A percentile compares a stretch with the other conserved stretches of the same genome.
Conservation (phyloP, 345 rosid genomes). For the Firmiana major region DNA sequence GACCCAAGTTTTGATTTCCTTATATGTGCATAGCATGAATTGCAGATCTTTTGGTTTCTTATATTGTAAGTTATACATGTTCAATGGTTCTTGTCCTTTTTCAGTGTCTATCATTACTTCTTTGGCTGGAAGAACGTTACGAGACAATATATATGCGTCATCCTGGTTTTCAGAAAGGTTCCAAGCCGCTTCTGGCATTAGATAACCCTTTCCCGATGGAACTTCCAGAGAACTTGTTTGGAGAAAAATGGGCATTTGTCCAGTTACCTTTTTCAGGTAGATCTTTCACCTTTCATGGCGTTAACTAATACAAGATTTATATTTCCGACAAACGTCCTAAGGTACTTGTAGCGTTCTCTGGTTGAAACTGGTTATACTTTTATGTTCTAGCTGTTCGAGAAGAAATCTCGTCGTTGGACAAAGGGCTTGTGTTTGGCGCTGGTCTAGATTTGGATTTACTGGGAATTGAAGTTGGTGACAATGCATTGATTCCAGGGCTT, state of each 20-base stretch:
- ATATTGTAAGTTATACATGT: background rate
- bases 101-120: slow-evolving; percentile 78
- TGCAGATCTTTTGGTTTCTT: background rate
- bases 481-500: slow-evolving; percentile 82
- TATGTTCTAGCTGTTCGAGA: slow-evolving; percentile 54
- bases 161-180: slow-evolving; percentile 92
- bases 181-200: slow-evolving; percentile 69
- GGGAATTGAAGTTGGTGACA: slow-evolving; percentile 75
- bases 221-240: slow-evolving; percentile 81
- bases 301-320: background rate
- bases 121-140: slow-evolving; percentile 91
- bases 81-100: slow-evolving; percentile 4
- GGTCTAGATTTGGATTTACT: slow-evolving; percentile 86
- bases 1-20: background rate
- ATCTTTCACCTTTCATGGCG: background rate
- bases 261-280: slow-evolving; percentile 82
- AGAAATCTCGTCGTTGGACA: slow-evolving; percentile 58
- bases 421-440: slow-evolving; percentile 67
- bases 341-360: background rate
- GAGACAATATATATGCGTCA: slow-evolving; percentile 78
- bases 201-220: slow-evolving; percentile 95
- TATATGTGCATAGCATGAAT: background rate
- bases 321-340: background rate
- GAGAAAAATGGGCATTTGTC: slow-evolving; percentile 96
- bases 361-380: slow-evolving; percentile 10